Evolutionary conservation across 345 rosid genomes (phyloP), one percentile per base, ranked within the genome.

Genomic region (Conringia planisiliqua): DNA sequence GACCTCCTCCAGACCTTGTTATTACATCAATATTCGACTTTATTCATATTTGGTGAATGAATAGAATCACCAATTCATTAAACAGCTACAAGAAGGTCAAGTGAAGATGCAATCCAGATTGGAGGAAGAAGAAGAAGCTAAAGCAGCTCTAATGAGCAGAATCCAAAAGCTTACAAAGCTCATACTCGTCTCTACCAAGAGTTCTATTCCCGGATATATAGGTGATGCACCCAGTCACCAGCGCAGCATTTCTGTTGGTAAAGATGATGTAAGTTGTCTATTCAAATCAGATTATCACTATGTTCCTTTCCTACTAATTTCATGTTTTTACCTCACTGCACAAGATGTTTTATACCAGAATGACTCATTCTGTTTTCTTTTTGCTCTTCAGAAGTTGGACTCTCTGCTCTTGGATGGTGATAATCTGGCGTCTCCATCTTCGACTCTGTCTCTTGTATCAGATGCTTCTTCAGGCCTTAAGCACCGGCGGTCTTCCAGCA

Each of bases 41-140:
- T 18, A n/a, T 50, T 48, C 54, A 24, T 48, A 46, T 14, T 40
- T 57, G 64, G 80, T 63, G 16, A 55, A 54, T 44, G 40, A 27
- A 26, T 57, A 52, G 54, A 72, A 66, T 16, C 35, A 66, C 38
- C 65, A 35, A 61, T 67, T 80, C 52, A 44, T 8, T 66, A 66
- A 60, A 78, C 73, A 96, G 99, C 77, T 96, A 82, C 97, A 96
- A 83, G 99, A 92, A 81, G 99, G 99, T 80, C 99, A 96, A 84
- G 97, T 92, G 79, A 96, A 96, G 85, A 90, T 96, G 99, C 99
- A 92, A 66, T 90, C 99, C 29, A 89, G 99, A 80, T 81, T 96
- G 83, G 99, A 96, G 87, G 99, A 96, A 80, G 99, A 96, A 84
- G 99, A 96, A 82, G 99, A 96, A 83, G 99, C 98, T 66, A 96